Evolutionary conservation across 495 filamentous ascomycete genomes (phyloP).

Genomic region (Rhizodiscina lignyota): DNA sequence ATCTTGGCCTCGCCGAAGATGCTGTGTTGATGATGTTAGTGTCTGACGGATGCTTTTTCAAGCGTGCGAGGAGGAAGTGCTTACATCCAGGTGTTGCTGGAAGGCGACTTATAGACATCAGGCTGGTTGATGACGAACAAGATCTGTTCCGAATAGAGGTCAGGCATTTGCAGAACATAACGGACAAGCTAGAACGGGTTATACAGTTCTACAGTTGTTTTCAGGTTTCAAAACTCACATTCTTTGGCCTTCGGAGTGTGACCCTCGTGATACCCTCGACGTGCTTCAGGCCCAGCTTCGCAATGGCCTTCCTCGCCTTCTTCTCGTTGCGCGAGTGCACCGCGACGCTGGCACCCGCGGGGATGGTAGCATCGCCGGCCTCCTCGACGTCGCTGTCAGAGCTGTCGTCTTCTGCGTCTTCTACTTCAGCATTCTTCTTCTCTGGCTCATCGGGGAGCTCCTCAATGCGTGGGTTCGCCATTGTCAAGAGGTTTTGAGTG

Average conservation of each 20-base stretch:
- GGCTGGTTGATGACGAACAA: constrained; percentile 99
- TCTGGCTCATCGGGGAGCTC: constrained; percentile 88
- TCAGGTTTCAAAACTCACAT: constrained; percentile 44
- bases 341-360: constrained; percentile 70
- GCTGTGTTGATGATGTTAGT: constrained; percentile 28
- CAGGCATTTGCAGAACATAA: background rate
- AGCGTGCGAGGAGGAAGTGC: constrained; percentile 15
- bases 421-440: constrained; percentile 46
- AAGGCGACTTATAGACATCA: constrained; percentile 96
- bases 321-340: constrained; percentile 99
- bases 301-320: constrained; percentile 97
- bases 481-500: constrained; percentile 29
- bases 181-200: no score
- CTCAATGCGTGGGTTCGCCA: constrained; percentile 96
- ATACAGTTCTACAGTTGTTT: no score
- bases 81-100: constrained; percentile 99
- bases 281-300: constrained; percentile 92
- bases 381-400: constrained; percentile 50
- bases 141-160: constrained; percentile 39
- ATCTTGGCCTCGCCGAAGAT: constrained; percentile 99
- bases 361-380: constrained; percentile 46
- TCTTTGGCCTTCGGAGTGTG: constrained; percentile 93
- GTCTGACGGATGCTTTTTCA: background rate
- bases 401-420: constrained; percentile 57
- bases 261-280: constrained; percentile 95